Percentiles rank a stretch among this genome's conserved stretches.
Conservation (phyloP, 2,329 filamentous ascomycete genomes). For the Monosporascus sp. region DNA sequence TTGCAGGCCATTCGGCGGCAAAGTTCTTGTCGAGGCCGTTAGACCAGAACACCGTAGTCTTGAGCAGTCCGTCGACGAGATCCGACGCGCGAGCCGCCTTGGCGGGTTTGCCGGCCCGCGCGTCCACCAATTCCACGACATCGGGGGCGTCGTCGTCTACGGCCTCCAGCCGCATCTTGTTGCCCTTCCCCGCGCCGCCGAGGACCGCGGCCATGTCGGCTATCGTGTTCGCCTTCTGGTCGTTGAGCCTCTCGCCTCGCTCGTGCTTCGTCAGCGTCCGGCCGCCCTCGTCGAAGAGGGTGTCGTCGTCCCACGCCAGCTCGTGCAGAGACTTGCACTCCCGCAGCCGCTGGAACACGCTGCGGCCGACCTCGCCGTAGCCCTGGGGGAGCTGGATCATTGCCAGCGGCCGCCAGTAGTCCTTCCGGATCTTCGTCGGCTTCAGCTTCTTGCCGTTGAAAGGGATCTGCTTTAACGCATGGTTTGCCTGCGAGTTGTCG, state of each 20-base stretch:
- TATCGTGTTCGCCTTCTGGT: slow-evolving; percentile 56
- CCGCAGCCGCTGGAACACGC: slow-evolving; percentile 57
- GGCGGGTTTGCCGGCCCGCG: background rate
- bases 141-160: slow-evolving; percentile 1
- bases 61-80: slow-evolving; percentile 22
- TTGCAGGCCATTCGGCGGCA: slow-evolving; percentile 44
- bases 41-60: slow-evolving; percentile 47
- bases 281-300: slow-evolving; percentile 35
- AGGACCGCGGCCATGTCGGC: slow-evolving; percentile 60
- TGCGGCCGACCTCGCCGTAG: slow-evolving; percentile 48
- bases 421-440: slow-evolving; percentile 58
- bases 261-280: slow-evolving; percentile 30
- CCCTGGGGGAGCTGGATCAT: slow-evolving; percentile 52
- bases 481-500: slow-evolving; percentile 12
- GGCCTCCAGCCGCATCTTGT: slow-evolving; percentile 33
- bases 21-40: slow-evolving; percentile 42
- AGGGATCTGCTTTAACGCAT: slow-evolving; percentile 30
- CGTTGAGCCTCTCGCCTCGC: slow-evolving; percentile 48
- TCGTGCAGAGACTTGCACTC: slow-evolving; percentile 61
- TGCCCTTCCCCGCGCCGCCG: slow-evolving; percentile 45
- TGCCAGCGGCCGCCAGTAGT: slow-evolving; percentile 61
- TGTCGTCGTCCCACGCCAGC: slow-evolving; percentile 50
- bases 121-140: background rate
- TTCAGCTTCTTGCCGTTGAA: slow-evolving; percentile 65
- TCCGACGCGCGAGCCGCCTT: background rate